Evolutionary conservation across 1,139 yeast genomes (phyloP), one percentile per base, ranked within the genome.

Genomic region (Kodamaea fungicola): DNA sequence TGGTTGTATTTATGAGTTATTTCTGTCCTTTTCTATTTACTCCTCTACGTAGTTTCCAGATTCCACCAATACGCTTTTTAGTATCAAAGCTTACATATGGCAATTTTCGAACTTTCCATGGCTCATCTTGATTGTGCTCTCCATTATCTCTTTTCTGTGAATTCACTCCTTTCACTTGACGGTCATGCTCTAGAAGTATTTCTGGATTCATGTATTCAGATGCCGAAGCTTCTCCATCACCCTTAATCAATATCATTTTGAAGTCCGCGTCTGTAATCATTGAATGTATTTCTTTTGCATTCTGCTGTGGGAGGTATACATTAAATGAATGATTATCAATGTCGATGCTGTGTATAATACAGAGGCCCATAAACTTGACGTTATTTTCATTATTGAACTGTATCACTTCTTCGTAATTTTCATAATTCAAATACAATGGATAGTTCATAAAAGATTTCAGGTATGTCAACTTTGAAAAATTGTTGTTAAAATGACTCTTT

Each of bases 331-430:
- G 54, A 1, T 61, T 52, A 0, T 45, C 42, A 1, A 46, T 40
- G 49, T 83, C 75, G n/a, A 87, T 62, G 2, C 92, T 82, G 52
- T 83, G 92, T 2, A 83, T 60, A 34, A 83, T 59, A 2, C 71
- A 71, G 9, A 80, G 54, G 0, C 81, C 78, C 32, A 52, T 36
- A 38, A 58, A 67, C n/a, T 37, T 34, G 4, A 49, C 41, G 35
- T 44, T 31, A 16, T 46, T 10, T 22, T 44, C 8, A 29, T 46
- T 39, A 25, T 39, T 40, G n/a, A 51, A 50, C 22, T 33, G 21
- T 12, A 48, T 33, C 10, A 57, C 26, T 5, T 44, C 44, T n/a
- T 26, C 23, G 24, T 44, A 51, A n/a, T 47, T 42, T 3, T 52
- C 32, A 4, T 51, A 43, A 32, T 56, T 47, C 24, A 62, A 31